Evolutionary conservation across 257 asterid species (phyloP).

Genomic region (Nicotiana sylvestris): DNA sequence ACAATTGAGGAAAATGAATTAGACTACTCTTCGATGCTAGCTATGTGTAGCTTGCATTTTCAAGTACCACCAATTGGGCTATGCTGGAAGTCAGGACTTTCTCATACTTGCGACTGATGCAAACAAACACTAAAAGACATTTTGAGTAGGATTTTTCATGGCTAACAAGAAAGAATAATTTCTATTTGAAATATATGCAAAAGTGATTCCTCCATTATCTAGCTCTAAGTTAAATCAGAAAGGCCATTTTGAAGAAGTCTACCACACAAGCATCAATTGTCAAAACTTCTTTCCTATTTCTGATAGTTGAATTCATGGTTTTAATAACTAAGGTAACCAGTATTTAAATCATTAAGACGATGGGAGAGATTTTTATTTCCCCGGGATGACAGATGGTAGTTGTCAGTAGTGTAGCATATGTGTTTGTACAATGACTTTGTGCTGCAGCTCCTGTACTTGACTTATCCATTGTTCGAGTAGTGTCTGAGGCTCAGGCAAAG

Average conservation of each 20-base stretch:
- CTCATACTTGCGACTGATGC: background rate
- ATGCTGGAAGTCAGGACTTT: background rate
- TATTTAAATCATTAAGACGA: background rate
- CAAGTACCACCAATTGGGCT: background rate
- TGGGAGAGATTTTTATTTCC: background rate
- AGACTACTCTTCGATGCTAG: background rate
- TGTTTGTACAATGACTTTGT: background rate
- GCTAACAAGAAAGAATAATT: background rate
- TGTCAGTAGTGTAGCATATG: background rate
- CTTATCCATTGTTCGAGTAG: background rate
- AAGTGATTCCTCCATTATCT: background rate
- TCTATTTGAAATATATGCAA: background rate
- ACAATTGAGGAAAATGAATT: background rate
- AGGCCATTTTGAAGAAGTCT: background rate
- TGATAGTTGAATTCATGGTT: background rate
- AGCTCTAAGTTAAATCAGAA: background rate
- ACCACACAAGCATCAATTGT: background rate
- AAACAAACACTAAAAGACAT: background rate
- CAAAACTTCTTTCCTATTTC: background rate
- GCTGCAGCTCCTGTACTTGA: background rate
- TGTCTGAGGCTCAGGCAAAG: background rate
- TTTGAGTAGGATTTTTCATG: background rate
- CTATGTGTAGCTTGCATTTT: background rate
- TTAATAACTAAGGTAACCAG: background rate
- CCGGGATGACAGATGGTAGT: background rate